These are phyloP conservation scores for Chrysosphaeria jannelii DNA, from an alignment of 2,329 filamentous ascomycete species.

Conservation along the genomic window DNA sequence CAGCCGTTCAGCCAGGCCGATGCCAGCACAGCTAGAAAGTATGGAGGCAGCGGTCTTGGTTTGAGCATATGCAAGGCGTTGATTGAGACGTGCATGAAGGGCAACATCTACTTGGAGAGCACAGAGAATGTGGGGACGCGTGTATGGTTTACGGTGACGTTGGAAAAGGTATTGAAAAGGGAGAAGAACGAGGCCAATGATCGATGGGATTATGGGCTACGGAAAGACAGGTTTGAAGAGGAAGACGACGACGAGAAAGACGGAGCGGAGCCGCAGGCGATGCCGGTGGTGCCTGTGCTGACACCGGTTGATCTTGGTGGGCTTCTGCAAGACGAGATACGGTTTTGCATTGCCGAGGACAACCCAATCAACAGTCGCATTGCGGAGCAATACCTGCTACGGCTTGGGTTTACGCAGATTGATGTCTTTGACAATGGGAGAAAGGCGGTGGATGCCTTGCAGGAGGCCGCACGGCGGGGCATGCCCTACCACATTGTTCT, in stretches of 20 bases:
- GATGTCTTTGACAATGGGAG: constrained; percentile 75
- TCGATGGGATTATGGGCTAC: neutral
- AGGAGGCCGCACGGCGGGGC: constrained; percentile 36
- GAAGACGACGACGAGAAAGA: too few species aligned
- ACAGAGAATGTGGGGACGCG: constrained; percentile 38
- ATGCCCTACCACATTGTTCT: constrained; percentile 67
- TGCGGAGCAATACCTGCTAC: constrained; percentile 66
- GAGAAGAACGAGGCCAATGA: constrained; percentile 11
- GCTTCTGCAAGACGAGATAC: constrained; percentile 47
- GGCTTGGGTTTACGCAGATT: constrained; percentile 52
- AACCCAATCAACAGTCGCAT: constrained; percentile 89
- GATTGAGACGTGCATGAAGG: constrained; percentile 75
- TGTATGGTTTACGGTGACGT: constrained; percentile 54
- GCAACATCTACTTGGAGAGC: constrained; percentile 57
- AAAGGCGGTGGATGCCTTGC: constrained; percentile 66
- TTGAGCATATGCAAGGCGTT: constrained; percentile 86
- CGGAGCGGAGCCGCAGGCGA: too few species aligned
- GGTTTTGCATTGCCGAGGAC: constrained; percentile 83
- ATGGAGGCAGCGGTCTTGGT: constrained; percentile 71
- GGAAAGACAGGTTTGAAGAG: too few species aligned
- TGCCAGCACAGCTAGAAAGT: constrained; percentile 65
- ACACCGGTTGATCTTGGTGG: constrained; percentile 27
- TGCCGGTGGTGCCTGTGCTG: neutral
- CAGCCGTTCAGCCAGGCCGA: constrained; percentile 83
- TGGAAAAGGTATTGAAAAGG: constrained; percentile 72